phyloP scores from a whole-genome alignment of 495 filamentous ascomycete species.

The Penicillium soppii region DNA sequence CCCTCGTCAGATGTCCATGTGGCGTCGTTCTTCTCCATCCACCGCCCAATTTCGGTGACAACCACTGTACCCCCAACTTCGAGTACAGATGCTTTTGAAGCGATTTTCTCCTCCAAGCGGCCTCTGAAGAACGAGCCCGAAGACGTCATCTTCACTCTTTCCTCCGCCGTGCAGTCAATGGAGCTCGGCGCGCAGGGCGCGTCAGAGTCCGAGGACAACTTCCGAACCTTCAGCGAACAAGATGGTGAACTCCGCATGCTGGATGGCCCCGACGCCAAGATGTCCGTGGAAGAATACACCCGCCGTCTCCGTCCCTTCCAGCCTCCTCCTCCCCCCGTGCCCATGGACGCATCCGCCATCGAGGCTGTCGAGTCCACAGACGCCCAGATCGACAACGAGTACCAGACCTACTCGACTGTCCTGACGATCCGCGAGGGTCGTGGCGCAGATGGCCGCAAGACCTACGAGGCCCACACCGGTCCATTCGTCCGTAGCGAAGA shows the following conservation, averaged over 20 bases:
- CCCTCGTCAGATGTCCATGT: constrained; percentile 70
- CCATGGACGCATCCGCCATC: constrained; percentile 36
- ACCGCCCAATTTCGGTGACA: constrained; percentile 89
- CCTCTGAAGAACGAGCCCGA: constrained; percentile 51
- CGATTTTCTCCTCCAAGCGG: constrained; percentile 65
- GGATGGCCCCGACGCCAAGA: constrained; percentile 32
- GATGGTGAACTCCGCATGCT: constrained; percentile 53
- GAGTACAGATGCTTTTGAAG: constrained; percentile 70
- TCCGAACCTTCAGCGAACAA: constrained; percentile 45
- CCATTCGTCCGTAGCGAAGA: constrained; percentile 37
- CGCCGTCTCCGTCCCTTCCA: constrained; percentile 71
- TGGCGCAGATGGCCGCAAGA: constrained; percentile 65
- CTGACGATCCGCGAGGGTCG: constrained; percentile 80
- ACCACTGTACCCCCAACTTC: constrained; percentile 71
- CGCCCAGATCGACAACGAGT: constrained; percentile 32
- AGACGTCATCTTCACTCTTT: constrained; percentile 78
- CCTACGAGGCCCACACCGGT: constrained; percentile 51
- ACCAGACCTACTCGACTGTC: constrained; percentile 69
- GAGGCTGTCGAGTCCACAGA: constrained; percentile 22
- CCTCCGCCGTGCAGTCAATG: constrained; percentile 67
- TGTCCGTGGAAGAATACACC: constrained; percentile 52
- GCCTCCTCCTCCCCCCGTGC: constrained; percentile 71
- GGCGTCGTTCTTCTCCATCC: constrained; percentile 92
- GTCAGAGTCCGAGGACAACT: constrained; percentile 46
- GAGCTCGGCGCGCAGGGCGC: constrained; percentile 51